Percentiles rank a stretch among this genome's conserved stretches.
Evolutionary conservation across 441 rosid species (phyloP).

Genomic region (California macrophylla): DNA sequence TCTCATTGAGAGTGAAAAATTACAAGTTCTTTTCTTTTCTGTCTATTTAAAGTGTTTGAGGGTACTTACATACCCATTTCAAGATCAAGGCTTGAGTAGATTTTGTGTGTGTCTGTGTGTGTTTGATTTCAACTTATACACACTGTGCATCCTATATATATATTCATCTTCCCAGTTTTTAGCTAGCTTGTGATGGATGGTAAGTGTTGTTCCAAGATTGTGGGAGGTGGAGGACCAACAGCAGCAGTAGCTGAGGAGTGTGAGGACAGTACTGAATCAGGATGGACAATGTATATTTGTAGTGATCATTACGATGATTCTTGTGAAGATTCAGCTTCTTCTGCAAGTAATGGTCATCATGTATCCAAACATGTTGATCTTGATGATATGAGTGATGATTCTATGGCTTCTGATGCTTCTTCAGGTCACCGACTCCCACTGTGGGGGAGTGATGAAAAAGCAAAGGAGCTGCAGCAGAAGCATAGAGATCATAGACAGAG

Average conservation of each 20-base stretch:
- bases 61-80: too few species aligned
- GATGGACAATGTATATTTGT: not conserved
- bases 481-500: not conserved
- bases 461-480: not conserved
- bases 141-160: not conserved
- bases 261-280: not conserved
- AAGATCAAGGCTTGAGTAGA: not conserved
- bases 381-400: not conserved
- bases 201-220: not conserved
- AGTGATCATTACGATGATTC: not conserved
- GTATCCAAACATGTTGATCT: not conserved
- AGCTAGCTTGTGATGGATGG: not conserved
- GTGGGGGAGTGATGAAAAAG: not conserved
- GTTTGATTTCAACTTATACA: not conserved
- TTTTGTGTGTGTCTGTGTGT: not conserved
- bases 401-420: slow-evolving; percentile 1
- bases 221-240: not conserved
- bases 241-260: not conserved
- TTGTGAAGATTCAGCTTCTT: not conserved
- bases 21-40: not conserved
- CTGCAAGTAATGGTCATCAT: not conserved
- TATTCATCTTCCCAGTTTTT: not conserved
- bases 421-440: not conserved
- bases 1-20: not conserved
- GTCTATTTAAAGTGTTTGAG: not conserved